phyloP scores from a whole-genome alignment of 2,329 filamentous ascomycete genomes.

The Periconia digitata region DNA sequence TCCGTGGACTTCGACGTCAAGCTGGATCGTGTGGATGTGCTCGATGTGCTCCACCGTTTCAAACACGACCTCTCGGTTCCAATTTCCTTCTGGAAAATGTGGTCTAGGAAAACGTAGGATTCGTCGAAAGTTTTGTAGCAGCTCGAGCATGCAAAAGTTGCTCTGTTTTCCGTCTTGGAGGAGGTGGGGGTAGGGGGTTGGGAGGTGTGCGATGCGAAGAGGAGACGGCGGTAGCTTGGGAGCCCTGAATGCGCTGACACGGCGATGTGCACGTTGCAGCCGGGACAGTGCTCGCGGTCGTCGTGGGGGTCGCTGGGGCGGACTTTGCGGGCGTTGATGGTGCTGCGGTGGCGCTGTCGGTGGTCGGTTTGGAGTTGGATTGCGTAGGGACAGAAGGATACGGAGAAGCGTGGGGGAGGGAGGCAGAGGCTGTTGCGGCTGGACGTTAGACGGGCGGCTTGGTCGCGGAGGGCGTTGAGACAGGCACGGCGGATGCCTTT shows the following conservation, averaged over 20 bases:
- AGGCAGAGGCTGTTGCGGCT: conserved; percentile 23
- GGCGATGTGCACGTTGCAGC: conserved; percentile 32
- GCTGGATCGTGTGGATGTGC: not conserved
- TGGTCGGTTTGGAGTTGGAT: conserved; percentile 29
- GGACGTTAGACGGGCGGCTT: conserved; percentile 28
- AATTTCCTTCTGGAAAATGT: conserved; percentile 37
- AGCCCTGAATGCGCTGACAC: conserved; percentile 36
- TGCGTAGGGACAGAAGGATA: conserved; percentile 37
- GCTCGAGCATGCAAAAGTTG: conserved; percentile 36
- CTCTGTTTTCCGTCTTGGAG: conserved; percentile 13
- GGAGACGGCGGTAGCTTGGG: conserved; percentile 29
- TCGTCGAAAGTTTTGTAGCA: conserved; percentile 40
- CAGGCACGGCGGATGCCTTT: conserved; percentile 36
- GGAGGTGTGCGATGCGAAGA: conserved; percentile 33
- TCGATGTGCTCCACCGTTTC: conserved; percentile 17
- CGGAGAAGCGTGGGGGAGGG: conserved; percentile 38
- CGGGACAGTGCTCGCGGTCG: conserved; percentile 36
- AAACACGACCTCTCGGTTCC: conserved; percentile 35
- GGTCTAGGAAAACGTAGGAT: conserved; percentile 40
- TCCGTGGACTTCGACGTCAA: conserved; percentile 15
- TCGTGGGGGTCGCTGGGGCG: conserved; percentile 32
- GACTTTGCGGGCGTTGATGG: conserved; percentile 28
- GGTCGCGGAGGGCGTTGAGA: conserved; percentile 31
- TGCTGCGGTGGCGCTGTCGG: conserved; percentile 16
- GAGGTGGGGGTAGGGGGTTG: conserved; percentile 3